Base-by-base conservation (phyloP, 768 basidiomycete genomes). In the Polyporus arcularius region DNA sequence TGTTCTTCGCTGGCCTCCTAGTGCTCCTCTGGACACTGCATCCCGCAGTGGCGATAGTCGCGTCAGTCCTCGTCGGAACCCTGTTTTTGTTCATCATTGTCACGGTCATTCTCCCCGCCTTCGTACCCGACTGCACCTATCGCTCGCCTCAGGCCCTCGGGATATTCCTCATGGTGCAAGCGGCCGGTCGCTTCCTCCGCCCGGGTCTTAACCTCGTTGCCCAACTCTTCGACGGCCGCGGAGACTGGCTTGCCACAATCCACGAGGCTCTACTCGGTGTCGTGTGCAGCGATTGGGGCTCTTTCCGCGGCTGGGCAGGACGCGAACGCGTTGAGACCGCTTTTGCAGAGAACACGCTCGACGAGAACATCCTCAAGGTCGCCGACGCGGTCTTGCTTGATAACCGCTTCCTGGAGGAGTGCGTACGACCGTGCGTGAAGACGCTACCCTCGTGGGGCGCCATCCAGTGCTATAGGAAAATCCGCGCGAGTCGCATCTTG, bases 1-100 rank as follows among this genome's bases (percentile, higher is more conserved):
- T 67, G 2, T 67, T 67, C 56, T 40, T 67, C 18, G 48, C 32
- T 21, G 66, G 64, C 4, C 28, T 67, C 15, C 69, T 73, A 55
- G 49, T 48, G 18, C 38, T 64, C n/a, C 46, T 64, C 10, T 67
- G 66, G 63, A 58, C 62, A 1, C 21, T 67, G 16, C 38, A 62
- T 35, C 11, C 11, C 15, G 26, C 53, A 16, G 63, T 67, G 14
- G 65, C 62, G 43, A 45, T 16, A 32, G 53, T 60, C 18, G 32
- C 32, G 31, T 32, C 52, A 11, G 45, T 35, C 15, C 43, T 53
- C 30, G 51, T 45, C 10, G 52, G n/a, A 8, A 18, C 55, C 12
- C 45, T 60, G 10, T 28, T 60, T 6, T 26, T 39, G 15, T 60
- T 60, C 53, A 42, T 52, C 4, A 11, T 48, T 3, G 14, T n/a